Evolutionary conservation across 2,329 filamentous ascomycete species (phyloP), one percentile per base, ranked within the genome.

Genomic region (Zasmidium cellare): DNA sequence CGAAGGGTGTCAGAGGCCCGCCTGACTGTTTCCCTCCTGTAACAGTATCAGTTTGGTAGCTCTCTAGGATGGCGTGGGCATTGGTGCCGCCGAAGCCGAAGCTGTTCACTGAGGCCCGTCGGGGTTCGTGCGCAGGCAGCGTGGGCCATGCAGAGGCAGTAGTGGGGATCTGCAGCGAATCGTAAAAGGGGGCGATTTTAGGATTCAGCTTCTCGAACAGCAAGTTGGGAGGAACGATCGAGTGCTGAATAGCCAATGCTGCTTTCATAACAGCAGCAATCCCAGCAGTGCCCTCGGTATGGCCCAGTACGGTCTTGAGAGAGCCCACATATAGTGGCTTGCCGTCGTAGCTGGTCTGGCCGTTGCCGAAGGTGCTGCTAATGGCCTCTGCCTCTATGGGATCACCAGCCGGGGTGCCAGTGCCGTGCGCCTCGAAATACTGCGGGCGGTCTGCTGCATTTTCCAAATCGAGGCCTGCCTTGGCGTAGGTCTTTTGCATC

Each of bases 401-500:
- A 46, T 63, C 61, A n/a, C 66, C 65, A 14, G 53, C 48, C 16
- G 23, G 38, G 2, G 69, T 71, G 1, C 68, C 69, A 20, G 68
- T 71, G 2, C 64, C 67, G 46, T 71, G 69, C 1, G 58, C 59
- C 44, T 71, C 68, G 22, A 68, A 38, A 22, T 44, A 55, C n/a
- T 47, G 44, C 7, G 52, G 52, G 9, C 38, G 41, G 18, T 54
- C 24, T 71, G 20, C 80, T 75, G 2, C 71, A 59, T 56, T 81
- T 77, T 0, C 74, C 74, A 38, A 35, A 62, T 80, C 75, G 0
- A 57, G 65, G 2, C 85, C 56, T 0, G 84, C 84, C 1, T 74
- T 66, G 1, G 65, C 68, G 1, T 86, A 65, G 0, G 69, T 72
- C 65, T 86, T 85, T 0, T 86, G 63, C 0, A 85, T 69, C 0